Evolutionary conservation across 495 filamentous ascomycete genomes (phyloP).

Genomic region (Aspergillus indologenus): DNA sequence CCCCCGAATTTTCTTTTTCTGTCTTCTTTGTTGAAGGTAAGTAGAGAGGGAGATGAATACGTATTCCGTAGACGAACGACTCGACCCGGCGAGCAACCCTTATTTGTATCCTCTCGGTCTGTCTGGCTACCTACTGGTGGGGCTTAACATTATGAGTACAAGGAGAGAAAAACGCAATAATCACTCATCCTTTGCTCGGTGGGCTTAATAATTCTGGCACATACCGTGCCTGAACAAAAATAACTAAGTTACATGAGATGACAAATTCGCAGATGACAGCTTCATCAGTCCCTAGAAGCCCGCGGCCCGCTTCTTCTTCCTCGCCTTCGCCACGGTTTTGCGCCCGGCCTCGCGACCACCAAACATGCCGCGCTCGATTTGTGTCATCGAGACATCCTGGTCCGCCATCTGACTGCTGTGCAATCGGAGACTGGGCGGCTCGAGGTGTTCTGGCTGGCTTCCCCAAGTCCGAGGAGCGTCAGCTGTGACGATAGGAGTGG

Average conservation of each 20-base stretch:
- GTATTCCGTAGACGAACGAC: background rate
- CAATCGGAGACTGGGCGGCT: slow-evolving; percentile 17
- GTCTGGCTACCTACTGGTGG: slow-evolving; percentile 3
- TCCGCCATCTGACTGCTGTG: slow-evolving; percentile 40
- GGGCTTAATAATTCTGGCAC: background rate
- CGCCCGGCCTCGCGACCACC: slow-evolving; percentile 33
- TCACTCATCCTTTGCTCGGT: slow-evolving; percentile 10
- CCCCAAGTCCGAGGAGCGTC: slow-evolving; percentile 24
- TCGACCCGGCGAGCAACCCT: background rate
- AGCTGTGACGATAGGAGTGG: slow-evolving; percentile 27
- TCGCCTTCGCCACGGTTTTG: slow-evolving; percentile 28
- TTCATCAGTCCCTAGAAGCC: slow-evolving; percentile 33
- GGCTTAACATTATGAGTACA: background rate
- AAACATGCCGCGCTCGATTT: slow-evolving; percentile 41
- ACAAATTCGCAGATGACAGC: background rate
- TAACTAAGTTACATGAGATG: background rate
- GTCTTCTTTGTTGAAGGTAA: too few relatives aligned
- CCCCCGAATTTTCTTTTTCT: too few relatives aligned
- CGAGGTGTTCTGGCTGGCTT: slow-evolving; percentile 37
- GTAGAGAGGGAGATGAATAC: too few relatives aligned
- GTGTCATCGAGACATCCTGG: slow-evolving; percentile 40
- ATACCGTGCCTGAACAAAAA: background rate
- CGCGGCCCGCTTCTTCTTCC: slow-evolving; percentile 41
- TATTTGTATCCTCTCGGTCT: background rate
- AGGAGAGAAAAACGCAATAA: slow-evolving; percentile 7